Evolutionary conservation across 2,329 filamentous ascomycete species (phyloP).

Genomic region (Fusarium pilosicola): DNA sequence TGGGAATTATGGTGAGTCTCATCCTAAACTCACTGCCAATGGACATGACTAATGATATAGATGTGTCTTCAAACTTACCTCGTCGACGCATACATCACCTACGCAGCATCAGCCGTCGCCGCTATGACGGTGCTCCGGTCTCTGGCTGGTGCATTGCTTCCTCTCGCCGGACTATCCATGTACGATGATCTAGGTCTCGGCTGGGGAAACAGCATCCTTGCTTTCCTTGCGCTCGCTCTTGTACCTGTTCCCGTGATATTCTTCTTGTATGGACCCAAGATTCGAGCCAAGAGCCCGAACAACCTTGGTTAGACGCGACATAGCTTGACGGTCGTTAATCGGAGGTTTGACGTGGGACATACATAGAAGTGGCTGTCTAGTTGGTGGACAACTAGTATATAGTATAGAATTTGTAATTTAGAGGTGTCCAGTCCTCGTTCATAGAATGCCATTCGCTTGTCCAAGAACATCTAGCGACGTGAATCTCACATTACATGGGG

Average conservation of each 20-base stretch:
- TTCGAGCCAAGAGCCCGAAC: constrained; percentile 36
- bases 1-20: constrained; percentile 51
- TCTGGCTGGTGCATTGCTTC: constrained; percentile 73
- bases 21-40: accelerated
- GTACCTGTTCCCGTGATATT: constrained; percentile 39
- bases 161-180: constrained; percentile 62
- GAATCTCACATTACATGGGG: accelerated
- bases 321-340: accelerated
- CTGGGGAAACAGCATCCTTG: constrained; percentile 57
- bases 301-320: constrained; percentile 24
- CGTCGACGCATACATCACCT: constrained; percentile 45
- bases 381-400: background rate
- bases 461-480: background rate
- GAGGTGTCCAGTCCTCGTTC: background rate
- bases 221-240: constrained; percentile 54
- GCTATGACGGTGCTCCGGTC: constrained; percentile 53
- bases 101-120: constrained; percentile 47
- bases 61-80: constrained; percentile 52
- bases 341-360: accelerated
- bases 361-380: background rate
- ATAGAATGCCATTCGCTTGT: background rate
- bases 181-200: constrained; percentile 55
- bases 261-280: constrained; percentile 35
- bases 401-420: background rate
- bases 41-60: constrained; percentile 4